Evolutionary conservation across 208 protist genomes (phyloP), one percentile per base, ranked within the genome.

Genomic region (Trypanosomatidae sp.): DNA sequence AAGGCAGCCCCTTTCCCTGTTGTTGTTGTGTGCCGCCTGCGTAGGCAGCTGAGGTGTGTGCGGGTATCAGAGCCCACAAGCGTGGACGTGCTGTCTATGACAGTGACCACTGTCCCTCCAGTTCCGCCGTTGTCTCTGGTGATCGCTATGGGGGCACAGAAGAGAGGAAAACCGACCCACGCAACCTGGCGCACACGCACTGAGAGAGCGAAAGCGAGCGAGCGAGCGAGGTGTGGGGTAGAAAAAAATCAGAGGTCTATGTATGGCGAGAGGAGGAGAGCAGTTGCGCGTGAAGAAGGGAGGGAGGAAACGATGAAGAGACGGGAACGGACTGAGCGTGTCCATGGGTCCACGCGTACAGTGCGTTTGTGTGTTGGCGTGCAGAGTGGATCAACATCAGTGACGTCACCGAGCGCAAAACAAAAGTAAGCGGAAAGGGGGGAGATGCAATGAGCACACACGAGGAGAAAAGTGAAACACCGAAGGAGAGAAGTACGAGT

Each of bases 391-490:
- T 19, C 25, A 19, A 41, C 43, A 52, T 33, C 28, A 53, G n/a
- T 44, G 12, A n/a, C 17, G n/a, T 30, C 62, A 36, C 55, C 55
- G 44, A 41, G 28, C 22, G 56, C 7, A 33, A 7, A 1, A 56
- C 28, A 39, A 30, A 66, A 8, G 19, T 22, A 9, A 19, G 59
- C 36, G 5, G 59, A 65, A 65, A 46, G 0, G 33, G 59, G 12
- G 46, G 22, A 36, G 22, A 12, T 1, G 13, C n/a, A 44, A 67
- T 22, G 59, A 28, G 13, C 28, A 71, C 46, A 19, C 30, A 60
- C 9, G 43, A 66, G 36, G 39, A 62, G 49, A 49, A 69, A 71
- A 56, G 25, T 65, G 46, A 60, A 47, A 13, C 4, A 71, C 10
- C 22, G 36, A 77, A 43, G 25, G 22, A 49, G 25, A 68, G 44